Base-by-base conservation (phyloP, 371 early-diverging fungal species). In the Apophysomyces ossiformis region DNA sequence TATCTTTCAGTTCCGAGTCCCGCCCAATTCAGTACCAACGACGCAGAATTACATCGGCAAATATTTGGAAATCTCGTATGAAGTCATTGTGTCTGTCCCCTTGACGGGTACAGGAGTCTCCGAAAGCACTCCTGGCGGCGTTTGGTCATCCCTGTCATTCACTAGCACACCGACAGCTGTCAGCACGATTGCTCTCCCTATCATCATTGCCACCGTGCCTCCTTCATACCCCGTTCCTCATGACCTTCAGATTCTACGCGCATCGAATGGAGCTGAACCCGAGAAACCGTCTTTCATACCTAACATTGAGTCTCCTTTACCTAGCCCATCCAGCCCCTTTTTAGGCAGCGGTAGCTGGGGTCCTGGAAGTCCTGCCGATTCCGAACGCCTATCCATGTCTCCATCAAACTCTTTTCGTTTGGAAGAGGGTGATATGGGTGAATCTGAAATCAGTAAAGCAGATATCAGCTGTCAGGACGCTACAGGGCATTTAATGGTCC, bases 181-280 rank as follows among this genome's bases (percentile, higher is more conserved):
- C 9, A 21, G 47, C 12, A 64, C 56, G 5, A 70, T 75, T 57
- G 47, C 70, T 5, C 36, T 80, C 0, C 80, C 77, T 13, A 57
- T 80, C 7, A 69, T 68, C 43, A 67, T 80, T 32, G 71, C 77
- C 5, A 80, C 76, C 4, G 69, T 80, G 38, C 80, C 80, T 36
- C 21, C 65, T 37, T 65, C 70, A 11, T 63, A 69, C 13, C 61
- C 57, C 13, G 54, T 69, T 5, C 68, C 72, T 13, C 73, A 71
- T 0, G 64, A 70, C 32, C n/a, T 80, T 8, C 67, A 70, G 9
- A 63, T 77, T 4, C 75, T 77, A 54, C 74, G 41, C 32, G 46
- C 61, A 35, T 70, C 36, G 60, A 61, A 39, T 44, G 64, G 35
- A 58, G 44, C 37, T 5, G 58, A 64, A 4, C 37, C 60, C 5